Base-by-base conservation (phyloP, 2,329 filamentous ascomycete genomes). In the Aspergillus bombycis region DNA sequence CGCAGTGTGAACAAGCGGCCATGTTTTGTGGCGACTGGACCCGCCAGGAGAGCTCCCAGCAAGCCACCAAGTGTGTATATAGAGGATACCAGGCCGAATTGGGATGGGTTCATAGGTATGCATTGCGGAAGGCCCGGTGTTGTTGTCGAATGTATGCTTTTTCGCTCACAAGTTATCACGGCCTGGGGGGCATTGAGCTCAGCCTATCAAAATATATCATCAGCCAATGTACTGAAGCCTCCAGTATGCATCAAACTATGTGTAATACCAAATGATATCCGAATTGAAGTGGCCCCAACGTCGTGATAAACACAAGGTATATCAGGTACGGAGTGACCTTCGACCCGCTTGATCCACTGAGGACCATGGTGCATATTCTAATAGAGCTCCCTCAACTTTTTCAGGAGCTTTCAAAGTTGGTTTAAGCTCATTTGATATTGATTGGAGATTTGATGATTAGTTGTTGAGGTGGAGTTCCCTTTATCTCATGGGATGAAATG, bases 131-230 rank as follows among this genome's bases (percentile, higher is more conserved):
- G 67, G n/a, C 60, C 64, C 30, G 60, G 57, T 19, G 58, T 45
- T 32, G 34, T 46, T 5, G 59, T 21, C 52, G 71, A 61, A 70
- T 73, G 69, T 66, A 86, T 83, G 46, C 82, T 81, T 68, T 86
- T 84, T 68, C 88, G 88, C 70, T 88, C 88, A 81, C 95, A 98
- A 62, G 92, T 96, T 72, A 99, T 91, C 72, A 96, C 92, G 83
- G 94, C 90, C 84, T 97, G 90, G 10, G 95, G 95, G 10, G 94
- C 93, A 77, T 99, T 99, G 67, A 99, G 87, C 78, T 98, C 95
- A 70, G 93, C 92, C 94, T 94, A 72, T 52, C 46, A 52, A 57
- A 36, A 66, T 14, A 41, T 26, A 63, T 59, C 7, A 34, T 64
- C 64, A 70, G 23, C 60, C 19, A 58, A 64, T 59, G 34, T 11